A percentile compares a stretch with the other conserved stretches of the same genome.
Evolutionary conservation across 2,329 filamentous ascomycete genomes (phyloP).

Genomic region (Colletotrichum sp.): DNA sequence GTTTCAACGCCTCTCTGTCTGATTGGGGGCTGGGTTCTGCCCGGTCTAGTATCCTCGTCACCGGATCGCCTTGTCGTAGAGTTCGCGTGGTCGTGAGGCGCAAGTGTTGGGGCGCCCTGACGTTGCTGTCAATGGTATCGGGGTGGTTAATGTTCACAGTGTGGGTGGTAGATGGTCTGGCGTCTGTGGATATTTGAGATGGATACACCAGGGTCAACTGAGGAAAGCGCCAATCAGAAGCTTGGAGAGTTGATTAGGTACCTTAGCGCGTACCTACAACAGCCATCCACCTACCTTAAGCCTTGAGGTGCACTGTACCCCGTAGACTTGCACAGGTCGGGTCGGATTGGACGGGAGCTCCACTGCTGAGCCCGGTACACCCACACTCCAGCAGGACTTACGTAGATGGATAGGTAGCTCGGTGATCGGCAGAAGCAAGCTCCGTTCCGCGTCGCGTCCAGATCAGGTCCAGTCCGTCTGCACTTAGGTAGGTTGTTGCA

Average conservation of each 20-base stretch:
- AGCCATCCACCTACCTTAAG: background rate
- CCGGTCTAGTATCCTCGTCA: background rate
- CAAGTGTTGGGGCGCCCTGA: background rate
- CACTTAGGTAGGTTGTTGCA: background rate
- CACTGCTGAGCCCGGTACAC: background rate
- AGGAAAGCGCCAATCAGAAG: background rate
- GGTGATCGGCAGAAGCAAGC: slow-evolving; percentile 19
- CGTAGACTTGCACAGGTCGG: background rate
- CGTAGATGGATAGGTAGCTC: background rate
- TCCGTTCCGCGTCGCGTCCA: background rate
- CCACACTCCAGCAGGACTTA: background rate
- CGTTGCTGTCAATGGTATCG: background rate
- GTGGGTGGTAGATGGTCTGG: background rate
- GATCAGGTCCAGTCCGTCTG: background rate
- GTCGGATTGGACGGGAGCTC: background rate
- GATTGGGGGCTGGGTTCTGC: background rate
- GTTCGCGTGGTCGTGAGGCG: background rate
- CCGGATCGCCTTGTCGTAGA: background rate
- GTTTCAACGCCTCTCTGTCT: background rate
- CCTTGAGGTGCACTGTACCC: background rate
- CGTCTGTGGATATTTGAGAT: background rate
- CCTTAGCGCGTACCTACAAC: background rate
- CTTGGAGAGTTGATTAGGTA: background rate
- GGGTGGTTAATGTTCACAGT: background rate
- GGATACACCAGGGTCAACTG: background rate